These are phyloP conservation scores for Fraxinus albicans DNA, from an alignment of 305 asterid genomes.

Conservation along the genomic window DNA sequence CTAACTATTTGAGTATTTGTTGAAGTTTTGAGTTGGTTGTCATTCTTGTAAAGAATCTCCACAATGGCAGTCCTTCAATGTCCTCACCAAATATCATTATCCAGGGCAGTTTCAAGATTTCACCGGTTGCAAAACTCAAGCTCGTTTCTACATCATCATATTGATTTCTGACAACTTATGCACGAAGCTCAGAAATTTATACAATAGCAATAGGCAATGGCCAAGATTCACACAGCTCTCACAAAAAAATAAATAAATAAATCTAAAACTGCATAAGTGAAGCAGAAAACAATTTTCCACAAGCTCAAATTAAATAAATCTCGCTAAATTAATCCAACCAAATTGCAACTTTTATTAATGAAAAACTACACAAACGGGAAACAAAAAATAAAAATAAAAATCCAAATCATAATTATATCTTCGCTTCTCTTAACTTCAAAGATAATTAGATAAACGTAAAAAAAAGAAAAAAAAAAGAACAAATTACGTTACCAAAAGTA, in stretches of 20 bases:
- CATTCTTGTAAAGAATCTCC: background rate
- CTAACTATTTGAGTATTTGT: background rate
- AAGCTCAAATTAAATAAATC: background rate
- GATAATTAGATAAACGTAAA: constrained; percentile 10
- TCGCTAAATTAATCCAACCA: background rate
- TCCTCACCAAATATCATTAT: background rate
- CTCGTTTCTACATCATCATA: background rate
- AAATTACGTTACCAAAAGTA: constrained; percentile 9
- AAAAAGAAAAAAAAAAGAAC: background rate
- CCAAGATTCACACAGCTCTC: background rate
- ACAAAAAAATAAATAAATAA: background rate
- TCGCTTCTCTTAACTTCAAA: constrained; percentile 1
- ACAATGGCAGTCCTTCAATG: background rate
- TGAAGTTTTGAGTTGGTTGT: background rate
- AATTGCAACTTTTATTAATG: background rate
- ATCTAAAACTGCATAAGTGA: background rate
- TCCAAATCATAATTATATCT: background rate
- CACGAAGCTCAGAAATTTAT: background rate
- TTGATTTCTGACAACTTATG: background rate
- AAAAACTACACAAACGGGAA: background rate
- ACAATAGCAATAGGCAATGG: background rate
- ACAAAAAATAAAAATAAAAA: background rate
- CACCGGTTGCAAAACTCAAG: background rate
- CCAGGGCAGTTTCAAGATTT: background rate
- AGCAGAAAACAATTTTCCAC: background rate